Conservation (phyloP, 139 green algal species). For the Chlorella sp. region DNA sequence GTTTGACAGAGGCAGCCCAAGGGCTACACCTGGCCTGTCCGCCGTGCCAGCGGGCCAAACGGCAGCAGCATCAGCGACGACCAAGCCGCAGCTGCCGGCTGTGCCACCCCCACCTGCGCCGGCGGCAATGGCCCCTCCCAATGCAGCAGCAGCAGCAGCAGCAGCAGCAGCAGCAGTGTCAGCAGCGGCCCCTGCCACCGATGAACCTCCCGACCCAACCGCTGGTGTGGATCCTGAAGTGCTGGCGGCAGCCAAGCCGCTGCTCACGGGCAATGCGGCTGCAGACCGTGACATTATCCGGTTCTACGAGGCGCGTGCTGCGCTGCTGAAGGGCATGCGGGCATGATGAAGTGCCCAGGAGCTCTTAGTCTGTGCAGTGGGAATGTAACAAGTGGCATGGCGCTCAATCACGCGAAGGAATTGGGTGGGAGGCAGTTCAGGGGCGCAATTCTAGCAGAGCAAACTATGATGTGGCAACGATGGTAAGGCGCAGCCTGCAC, state of each 20-base stretch:
- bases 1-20: background rate
- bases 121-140: background rate
- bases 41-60: background rate
- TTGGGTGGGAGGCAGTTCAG: background rate
- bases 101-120: background rate
- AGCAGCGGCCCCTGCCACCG: background rate
- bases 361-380: too few species aligned
- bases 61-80: background rate
- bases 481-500: background rate
- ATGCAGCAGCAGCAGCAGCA: background rate
- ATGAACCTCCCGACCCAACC: background rate
- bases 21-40: background rate
- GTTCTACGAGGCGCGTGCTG: conserved; percentile 86
- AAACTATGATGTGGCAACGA: background rate
- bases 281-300: conserved; percentile 89
- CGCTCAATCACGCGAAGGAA: background rate
- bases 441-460: background rate
- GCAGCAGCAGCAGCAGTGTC: background rate
- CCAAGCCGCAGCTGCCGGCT: background rate
- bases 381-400: background rate
- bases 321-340: conserved; percentile 59
- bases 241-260: conserved; percentile 63
- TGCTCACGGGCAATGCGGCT: conserved; percentile 85
- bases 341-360: background rate
- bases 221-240: conserved; percentile 60